Evolutionary conservation across 805 yeast species (phyloP), one percentile per base, ranked within the genome.

Genomic region (Saccharomyces paradoxus): DNA sequence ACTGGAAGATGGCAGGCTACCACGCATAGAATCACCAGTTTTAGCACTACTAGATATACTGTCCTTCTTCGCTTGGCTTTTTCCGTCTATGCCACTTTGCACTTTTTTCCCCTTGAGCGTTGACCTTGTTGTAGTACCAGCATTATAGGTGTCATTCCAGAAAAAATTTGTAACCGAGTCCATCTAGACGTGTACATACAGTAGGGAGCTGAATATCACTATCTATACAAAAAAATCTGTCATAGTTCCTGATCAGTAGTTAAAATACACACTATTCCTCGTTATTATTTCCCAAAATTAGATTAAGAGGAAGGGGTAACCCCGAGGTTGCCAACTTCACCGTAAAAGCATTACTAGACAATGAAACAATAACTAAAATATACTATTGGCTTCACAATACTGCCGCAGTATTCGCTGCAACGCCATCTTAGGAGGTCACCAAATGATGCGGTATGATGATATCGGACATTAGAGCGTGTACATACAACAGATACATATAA

Each of bases 91-190:
- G 48, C 50, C 37, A 26, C 29, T 50, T 9, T 26, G 32, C 13
- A 50, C n/a, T 21, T 44, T 26, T 28, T 22, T 46, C 10, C 31
- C 29, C 28, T 47, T 50, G 17, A 31, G 31, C 50, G 49, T 28
- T 28, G 29, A 50, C 41, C 50, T 55, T 24, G 50, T 46, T 21
- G 47, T 41, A 12, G 28, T 41, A 26, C 50, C 41, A 26, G 58
- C 30, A n/a, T 53, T 55, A 4, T 55, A 44, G 29, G 55, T 53
- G 48, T 60, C 71, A 62, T 70, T 65, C 61, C 67, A 64, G 29
- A 71, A 63, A 30, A 69, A 61, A 48, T 59, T 64, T 6, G 67
- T 56, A 3, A 65, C 68, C 2, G 66, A 59, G 54, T 68, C 71
- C 67, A 67, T 67, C 29, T 31, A 37, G n/a, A 26, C 22, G 44